Evolutionary conservation across 768 basidiomycete genomes (phyloP).

Genomic region (Boletus fagicola): DNA sequence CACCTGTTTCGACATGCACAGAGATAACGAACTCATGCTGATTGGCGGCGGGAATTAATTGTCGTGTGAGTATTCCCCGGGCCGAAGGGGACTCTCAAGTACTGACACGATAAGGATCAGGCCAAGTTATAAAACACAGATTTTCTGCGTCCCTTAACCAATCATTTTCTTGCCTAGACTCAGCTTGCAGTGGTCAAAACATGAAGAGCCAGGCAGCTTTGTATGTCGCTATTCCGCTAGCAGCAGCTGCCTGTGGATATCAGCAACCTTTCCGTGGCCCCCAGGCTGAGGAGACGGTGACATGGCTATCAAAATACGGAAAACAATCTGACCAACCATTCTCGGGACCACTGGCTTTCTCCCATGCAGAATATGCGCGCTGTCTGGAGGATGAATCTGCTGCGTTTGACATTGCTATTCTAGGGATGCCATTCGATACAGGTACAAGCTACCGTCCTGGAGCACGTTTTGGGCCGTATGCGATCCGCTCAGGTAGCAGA

Average conservation of each 20-base stretch:
- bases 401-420: conserved; percentile 58
- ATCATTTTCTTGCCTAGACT: background rate
- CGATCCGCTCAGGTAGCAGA: conserved; percentile 77
- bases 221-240: background rate
- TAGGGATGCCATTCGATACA: conserved; percentile 83
- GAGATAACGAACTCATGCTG: background rate
- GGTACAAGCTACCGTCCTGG: conserved; percentile 55
- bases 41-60: background rate
- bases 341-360: conserved; percentile 80
- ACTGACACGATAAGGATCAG: background rate
- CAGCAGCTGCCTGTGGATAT: background rate
- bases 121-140: background rate
- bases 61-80: background rate
- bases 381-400: conserved; percentile 24
- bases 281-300: conserved; percentile 26
- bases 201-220: conserved; percentile 14
- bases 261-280: conserved; percentile 17
- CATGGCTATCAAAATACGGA: conserved; percentile 77
- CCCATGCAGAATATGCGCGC: conserved; percentile 65
- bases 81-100: background rate
- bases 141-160: background rate
- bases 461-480: conserved; percentile 85
- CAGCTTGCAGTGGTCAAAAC: background rate
- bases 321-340: conserved; percentile 68
- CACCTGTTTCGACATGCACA: background rate